phyloP scores from a whole-genome alignment of 1,139 yeast genomes.

The Pichia sp. region DNA sequence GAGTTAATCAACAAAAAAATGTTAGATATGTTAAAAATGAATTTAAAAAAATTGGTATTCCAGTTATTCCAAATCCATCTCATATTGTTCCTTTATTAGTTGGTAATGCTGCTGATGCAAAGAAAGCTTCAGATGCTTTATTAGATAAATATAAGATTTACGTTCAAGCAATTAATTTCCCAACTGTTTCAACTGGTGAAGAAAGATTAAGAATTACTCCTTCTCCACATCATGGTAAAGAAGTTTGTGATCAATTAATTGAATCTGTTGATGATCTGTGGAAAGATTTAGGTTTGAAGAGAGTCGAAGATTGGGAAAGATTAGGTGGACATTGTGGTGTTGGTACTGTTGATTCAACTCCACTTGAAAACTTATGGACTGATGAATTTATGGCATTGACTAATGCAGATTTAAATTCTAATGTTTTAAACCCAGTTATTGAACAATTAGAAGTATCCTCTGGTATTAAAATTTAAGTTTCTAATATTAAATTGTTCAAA shows the following conservation, averaged over 20 bases:
- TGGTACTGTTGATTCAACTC: slow-evolving; percentile 45
- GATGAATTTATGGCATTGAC: slow-evolving; percentile 62
- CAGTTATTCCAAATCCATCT: slow-evolving; percentile 95
- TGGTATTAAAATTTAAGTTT: slow-evolving; percentile 40
- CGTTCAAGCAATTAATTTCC: slow-evolving; percentile 97
- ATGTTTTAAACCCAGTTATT: slow-evolving; percentile 56
- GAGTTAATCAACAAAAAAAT: slow-evolving; percentile 79
- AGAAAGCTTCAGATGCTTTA: slow-evolving; percentile 82
- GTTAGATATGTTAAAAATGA: slow-evolving; percentile 78
- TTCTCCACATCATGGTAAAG: slow-evolving; percentile 89
- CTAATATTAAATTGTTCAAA: no score
- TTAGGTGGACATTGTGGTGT: slow-evolving; percentile 89
- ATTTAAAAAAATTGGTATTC: slow-evolving; percentile 69
- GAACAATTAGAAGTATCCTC: slow-evolving; percentile 62
- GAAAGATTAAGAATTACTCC: slow-evolving; percentile 97
- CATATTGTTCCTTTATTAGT: slow-evolving; percentile 94
- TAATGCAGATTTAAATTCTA: slow-evolving; percentile 57
- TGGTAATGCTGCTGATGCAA: slow-evolving; percentile 92
- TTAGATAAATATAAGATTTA: slow-evolving; percentile 80
- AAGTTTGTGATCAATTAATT: slow-evolving; percentile 68
- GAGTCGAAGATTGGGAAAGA: slow-evolving; percentile 71
- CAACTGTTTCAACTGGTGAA: slow-evolving; percentile 93
- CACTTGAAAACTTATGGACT: slow-evolving; percentile 68
- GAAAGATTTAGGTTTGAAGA: slow-evolving; percentile 63
- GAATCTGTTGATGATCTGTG: slow-evolving; percentile 78